Percentiles rank a stretch among this genome's conserved stretches.
These are phyloP conservation scores for Trichoderma sp. DNA, from an alignment of 2,329 filamentous ascomycete species.

Conservation along the genomic window DNA sequence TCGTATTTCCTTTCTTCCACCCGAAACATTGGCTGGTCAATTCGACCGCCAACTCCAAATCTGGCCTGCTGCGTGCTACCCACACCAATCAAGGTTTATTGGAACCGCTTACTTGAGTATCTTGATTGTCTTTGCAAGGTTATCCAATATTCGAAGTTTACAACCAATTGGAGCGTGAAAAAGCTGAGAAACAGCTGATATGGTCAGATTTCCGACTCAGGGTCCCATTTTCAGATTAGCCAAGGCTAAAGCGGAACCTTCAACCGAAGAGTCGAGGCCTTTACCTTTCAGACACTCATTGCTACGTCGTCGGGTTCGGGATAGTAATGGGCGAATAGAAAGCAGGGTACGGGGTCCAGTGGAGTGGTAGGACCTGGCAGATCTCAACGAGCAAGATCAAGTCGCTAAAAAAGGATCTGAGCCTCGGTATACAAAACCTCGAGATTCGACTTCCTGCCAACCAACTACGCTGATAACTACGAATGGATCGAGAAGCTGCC, in stretches of 20 bases:
- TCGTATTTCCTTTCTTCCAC: not conserved
- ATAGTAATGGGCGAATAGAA: not conserved
- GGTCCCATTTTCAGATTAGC: not conserved
- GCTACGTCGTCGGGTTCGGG: not conserved
- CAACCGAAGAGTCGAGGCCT: not conserved
- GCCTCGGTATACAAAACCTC: not conserved
- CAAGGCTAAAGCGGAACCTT: not conserved
- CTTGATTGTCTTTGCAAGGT: not conserved
- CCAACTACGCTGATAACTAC: not conserved
- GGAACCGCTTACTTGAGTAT: not conserved
- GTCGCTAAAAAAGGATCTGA: not conserved
- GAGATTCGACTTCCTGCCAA: not conserved
- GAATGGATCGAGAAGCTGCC: not conserved
- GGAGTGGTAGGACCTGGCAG: not conserved
- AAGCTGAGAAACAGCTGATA: not conserved
- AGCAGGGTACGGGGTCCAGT: not conserved
- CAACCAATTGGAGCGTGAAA: not conserved
- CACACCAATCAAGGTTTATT: not conserved
- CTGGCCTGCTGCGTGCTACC: not conserved
- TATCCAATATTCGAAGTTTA: not conserved
- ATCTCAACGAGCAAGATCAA: not conserved
- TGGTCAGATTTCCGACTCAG: not conserved
- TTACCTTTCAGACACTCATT: not conserved
- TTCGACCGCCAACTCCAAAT: not conserved
- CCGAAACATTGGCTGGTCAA: not conserved